These are phyloP conservation scores for Sphaerulina vaccinii DNA, from an alignment of 2,329 filamentous ascomycete species.

Conservation along the genomic window DNA sequence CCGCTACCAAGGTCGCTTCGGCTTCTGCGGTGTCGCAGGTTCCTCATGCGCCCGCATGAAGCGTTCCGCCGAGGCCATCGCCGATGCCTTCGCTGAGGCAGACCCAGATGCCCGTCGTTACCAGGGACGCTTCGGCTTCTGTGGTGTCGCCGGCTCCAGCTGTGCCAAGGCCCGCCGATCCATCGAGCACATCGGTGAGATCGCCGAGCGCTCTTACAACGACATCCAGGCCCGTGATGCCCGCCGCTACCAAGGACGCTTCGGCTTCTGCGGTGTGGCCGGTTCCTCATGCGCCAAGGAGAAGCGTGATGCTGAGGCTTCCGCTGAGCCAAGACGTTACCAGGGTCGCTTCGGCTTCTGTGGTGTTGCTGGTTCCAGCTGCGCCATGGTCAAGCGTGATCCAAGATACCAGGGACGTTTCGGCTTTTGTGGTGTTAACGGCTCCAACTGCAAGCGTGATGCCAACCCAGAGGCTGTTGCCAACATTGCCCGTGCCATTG, in stretches of 20 bases:
- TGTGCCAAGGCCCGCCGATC: slow-evolving; percentile 44
- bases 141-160: slow-evolving; percentile 28
- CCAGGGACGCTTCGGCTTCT: slow-evolving; percentile 32
- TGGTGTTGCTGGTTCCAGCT: slow-evolving; percentile 38
- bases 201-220: slow-evolving; percentile 20
- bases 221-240: slow-evolving; percentile 25
- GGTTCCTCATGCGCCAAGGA: slow-evolving; percentile 37
- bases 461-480: slow-evolving; percentile 41
- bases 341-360: slow-evolving; percentile 36
- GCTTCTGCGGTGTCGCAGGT: slow-evolving; percentile 25
- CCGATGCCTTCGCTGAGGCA: slow-evolving; percentile 37
- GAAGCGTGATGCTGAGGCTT: slow-evolving; percentile 41
- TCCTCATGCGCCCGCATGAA: slow-evolving; percentile 38
- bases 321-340: slow-evolving; percentile 33
- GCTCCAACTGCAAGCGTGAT: slow-evolving; percentile 45
- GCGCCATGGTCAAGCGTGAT: slow-evolving; percentile 39
- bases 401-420: slow-evolving; percentile 6
- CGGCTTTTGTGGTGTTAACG: slow-evolving; percentile 41
- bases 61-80: slow-evolving; percentile 40
- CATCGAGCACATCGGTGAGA: slow-evolving; percentile 41
- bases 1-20: slow-evolving; percentile 18
- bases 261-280: slow-evolving; percentile 38
- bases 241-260: slow-evolving; percentile 4
- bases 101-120: slow-evolving; percentile 21
- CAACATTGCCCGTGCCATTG: slow-evolving; percentile 15